Conservation (phyloP, 345 rosid genomes). For the Abelmoschus esculentus region DNA sequence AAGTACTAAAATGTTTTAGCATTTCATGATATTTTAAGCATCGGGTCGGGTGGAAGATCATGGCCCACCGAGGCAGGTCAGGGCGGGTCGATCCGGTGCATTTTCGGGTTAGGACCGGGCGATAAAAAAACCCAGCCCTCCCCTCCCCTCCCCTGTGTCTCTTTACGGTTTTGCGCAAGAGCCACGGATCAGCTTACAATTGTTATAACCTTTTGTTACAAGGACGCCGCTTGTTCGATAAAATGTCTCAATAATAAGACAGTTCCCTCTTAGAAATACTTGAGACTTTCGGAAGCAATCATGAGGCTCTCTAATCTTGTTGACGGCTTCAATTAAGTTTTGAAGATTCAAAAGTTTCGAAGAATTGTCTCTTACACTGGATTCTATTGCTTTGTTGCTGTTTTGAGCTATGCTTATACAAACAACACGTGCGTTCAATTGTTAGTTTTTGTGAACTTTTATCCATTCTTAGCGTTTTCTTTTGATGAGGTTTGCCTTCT, state of each 20-base stretch:
- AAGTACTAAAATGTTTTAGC: too few species aligned
- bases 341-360: constrained; percentile 80
- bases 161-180: too few species aligned
- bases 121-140: too few species aligned
- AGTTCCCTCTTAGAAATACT: not conserved
- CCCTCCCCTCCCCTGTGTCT: too few species aligned
- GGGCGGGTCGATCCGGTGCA: too few species aligned
- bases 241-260: constrained; percentile 1
- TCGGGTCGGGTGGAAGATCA: too few species aligned
- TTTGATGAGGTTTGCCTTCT: not conserved
- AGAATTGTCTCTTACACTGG: constrained; percentile 63
- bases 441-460: not conserved
- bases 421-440: constrained; percentile 65
- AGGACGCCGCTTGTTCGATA: constrained; percentile 15
- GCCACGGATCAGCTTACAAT: not conserved
- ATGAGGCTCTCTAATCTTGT: constrained; percentile 33
- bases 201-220: not conserved
- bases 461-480: not conserved
- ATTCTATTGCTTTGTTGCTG: constrained; percentile 56
- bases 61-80: too few species aligned
- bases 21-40: too few species aligned
- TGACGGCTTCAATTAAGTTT: constrained; percentile 42
- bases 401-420: constrained; percentile 55
- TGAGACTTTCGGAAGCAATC: not conserved
- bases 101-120: too few species aligned